Conservation (phyloP, 2,329 filamentous ascomycete genomes). For the Neurospora crassa region DNA sequence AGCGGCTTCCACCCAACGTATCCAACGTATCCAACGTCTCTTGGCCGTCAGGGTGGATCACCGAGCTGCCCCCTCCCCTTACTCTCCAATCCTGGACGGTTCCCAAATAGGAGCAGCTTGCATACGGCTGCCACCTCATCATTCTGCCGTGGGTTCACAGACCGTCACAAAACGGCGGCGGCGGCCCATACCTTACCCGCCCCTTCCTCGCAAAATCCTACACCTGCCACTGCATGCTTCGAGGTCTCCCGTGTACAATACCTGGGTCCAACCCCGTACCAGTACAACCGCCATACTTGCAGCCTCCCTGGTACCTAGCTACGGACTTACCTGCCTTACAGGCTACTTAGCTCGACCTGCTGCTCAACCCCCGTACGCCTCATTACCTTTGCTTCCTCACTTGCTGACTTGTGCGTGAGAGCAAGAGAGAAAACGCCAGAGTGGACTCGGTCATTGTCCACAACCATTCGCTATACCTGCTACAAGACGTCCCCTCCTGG, state of each 20-base stretch:
- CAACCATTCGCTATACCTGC: constrained; percentile 12
- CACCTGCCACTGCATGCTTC: background rate
- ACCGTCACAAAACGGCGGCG: constrained; percentile 26
- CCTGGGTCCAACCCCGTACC: constrained; percentile 23
- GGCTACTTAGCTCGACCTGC: background rate
- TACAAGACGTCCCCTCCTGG: constrained; percentile 11
- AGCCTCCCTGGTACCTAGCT: constrained; percentile 11
- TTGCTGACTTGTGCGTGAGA: constrained; percentile 17
- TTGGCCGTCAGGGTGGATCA: constrained; percentile 10
- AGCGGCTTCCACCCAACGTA: background rate
- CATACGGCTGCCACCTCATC: constrained; percentile 38
- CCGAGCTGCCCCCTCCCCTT: constrained; percentile 15
- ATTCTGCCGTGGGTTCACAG: constrained; percentile 29
- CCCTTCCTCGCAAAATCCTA: constrained; percentile 22
- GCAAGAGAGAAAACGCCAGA: constrained; percentile 1
- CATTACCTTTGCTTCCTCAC: background rate
- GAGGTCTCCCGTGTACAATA: constrained; percentile 20
- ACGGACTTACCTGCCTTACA: constrained; percentile 13
- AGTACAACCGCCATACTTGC: constrained; percentile 21
- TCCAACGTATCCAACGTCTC: background rate
- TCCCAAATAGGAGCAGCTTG: constrained; percentile 34
- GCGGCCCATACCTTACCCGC: constrained; percentile 23
- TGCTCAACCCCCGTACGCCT: background rate
- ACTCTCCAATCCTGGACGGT: constrained; percentile 22
- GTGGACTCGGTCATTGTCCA: constrained; percentile 13